Evolutionary conservation across 1,139 yeast genomes (phyloP).

Genomic region (Debaryomyces sp.): DNA sequence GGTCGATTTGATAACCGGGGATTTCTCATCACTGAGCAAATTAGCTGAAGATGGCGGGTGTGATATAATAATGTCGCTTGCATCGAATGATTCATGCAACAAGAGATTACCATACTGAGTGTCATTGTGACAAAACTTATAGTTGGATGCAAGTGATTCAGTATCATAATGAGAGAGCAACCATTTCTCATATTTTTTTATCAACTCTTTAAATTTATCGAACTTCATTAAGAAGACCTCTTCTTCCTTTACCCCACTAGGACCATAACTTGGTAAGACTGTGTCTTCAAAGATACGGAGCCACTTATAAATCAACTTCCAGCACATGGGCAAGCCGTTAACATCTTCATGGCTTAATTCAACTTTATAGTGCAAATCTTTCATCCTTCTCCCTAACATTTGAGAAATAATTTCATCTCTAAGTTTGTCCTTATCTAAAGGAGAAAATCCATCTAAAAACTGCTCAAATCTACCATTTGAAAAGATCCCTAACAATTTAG

Average conservation of each 20-base stretch:
- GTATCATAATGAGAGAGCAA: slow-evolving; percentile 55
- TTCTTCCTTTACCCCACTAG: slow-evolving; percentile 32
- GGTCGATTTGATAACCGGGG: slow-evolving; percentile 23
- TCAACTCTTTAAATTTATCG: slow-evolving; percentile 47
- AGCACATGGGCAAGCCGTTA: slow-evolving; percentile 61
- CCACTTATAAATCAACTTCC: slow-evolving; percentile 81
- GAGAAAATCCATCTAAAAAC: slow-evolving; percentile 76
- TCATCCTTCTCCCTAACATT: slow-evolving; percentile 94
- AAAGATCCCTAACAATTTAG: slow-evolving; percentile 84
- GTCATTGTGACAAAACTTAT: slow-evolving; percentile 91
- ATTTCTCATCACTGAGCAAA: slow-evolving; percentile 26
- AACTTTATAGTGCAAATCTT: slow-evolving; percentile 84
- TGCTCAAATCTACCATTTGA: slow-evolving; percentile 92
- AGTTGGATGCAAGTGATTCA: slow-evolving; percentile 44
- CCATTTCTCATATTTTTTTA: slow-evolving; percentile 63
- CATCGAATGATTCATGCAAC: slow-evolving; percentile 44
- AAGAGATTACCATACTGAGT: slow-evolving; percentile 93
- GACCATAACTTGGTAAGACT: slow-evolving; percentile 29
- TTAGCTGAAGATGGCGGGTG: slow-evolving; percentile 24
- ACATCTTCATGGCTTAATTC: slow-evolving; percentile 59
- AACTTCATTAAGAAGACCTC: slow-evolving; percentile 54
- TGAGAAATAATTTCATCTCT: slow-evolving; percentile 76
- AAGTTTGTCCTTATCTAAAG: slow-evolving; percentile 72
- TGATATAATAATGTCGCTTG: slow-evolving; percentile 37
- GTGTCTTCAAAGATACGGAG: slow-evolving; percentile 51